Percentiles rank a stretch among this genome's conserved stretches.
Evolutionary conservation across 2,329 filamentous ascomycete genomes (phyloP).

Genomic region (Beauveria medogensis): DNA sequence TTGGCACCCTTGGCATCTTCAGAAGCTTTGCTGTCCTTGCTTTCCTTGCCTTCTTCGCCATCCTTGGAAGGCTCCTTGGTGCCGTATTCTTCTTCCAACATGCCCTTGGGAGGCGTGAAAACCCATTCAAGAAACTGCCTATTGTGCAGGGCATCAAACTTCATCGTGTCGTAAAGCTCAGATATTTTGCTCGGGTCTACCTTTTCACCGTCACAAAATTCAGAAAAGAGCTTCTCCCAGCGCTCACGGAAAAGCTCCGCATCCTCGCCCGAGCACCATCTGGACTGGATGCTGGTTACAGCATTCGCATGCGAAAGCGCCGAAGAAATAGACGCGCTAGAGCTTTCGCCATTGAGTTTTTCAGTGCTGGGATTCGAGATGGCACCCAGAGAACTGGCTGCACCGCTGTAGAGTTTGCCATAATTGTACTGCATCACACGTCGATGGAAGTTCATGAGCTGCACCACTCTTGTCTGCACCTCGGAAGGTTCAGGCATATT

Average conservation of each 20-base stretch:
- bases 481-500: constrained; percentile 92
- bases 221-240: constrained; percentile 96
- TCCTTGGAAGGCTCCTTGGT: constrained; percentile 30
- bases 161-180: constrained; percentile 98
- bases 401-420: constrained; percentile 62
- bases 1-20: constrained; percentile 24
- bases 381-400: constrained; percentile 53
- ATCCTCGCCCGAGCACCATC: constrained; percentile 96
- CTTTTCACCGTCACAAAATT: constrained; percentile 95
- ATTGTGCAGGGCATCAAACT: constrained; percentile 96
- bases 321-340: constrained; percentile 35
- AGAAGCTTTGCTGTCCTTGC: constrained; percentile 31
- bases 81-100: constrained; percentile 63
- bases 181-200: constrained; percentile 98
- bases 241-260: constrained; percentile 89
- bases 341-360: constrained; percentile 34
- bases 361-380: constrained; percentile 45
- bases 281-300: constrained; percentile 67
- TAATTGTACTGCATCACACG: constrained; percentile 95
- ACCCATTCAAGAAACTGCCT: constrained; percentile 95
- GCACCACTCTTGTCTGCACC: constrained; percentile 84
- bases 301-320: constrained; percentile 53
- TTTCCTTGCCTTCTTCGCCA: constrained; percentile 33
- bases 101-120: constrained; percentile 76
- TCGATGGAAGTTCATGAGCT: constrained; percentile 96